Conservation (phyloP, 192 early-diverging fungal species). For the Umbelopsis sp. region DNA sequence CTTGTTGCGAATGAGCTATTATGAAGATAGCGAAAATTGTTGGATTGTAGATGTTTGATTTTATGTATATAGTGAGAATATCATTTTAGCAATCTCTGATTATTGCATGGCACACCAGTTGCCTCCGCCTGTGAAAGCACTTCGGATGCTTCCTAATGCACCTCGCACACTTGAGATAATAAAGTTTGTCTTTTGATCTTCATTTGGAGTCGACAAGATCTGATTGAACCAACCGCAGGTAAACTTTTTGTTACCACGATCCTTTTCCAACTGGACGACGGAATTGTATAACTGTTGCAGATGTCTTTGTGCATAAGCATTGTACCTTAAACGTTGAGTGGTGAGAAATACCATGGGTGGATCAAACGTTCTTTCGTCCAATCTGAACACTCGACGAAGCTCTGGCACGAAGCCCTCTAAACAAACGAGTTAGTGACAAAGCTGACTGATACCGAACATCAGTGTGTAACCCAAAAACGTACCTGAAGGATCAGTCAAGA, state of each 20-base stretch:
- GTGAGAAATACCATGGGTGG: slow-evolving; percentile 53
- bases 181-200: slow-evolving; percentile 48
- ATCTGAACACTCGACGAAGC: slow-evolving; percentile 46
- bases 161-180: slow-evolving; percentile 48
- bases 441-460: neutral
- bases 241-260: slow-evolving; percentile 44
- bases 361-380: slow-evolving; percentile 35
- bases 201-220: slow-evolving; percentile 41
- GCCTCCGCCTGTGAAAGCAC: neutral
- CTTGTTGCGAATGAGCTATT: too few relatives aligned
- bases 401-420: slow-evolving; percentile 53
- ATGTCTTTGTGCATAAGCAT: slow-evolving; percentile 47
- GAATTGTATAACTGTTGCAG: slow-evolving; percentile 51
- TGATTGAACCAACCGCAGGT: slow-evolving; percentile 52
- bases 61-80: neutral
- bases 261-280: slow-evolving; percentile 42
- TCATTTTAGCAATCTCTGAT: neutral
- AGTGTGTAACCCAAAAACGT: neutral
- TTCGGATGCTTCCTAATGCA: slow-evolving; percentile 16
- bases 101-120: slow-evolving; percentile 16
- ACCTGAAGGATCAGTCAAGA: slow-evolving; percentile 40
- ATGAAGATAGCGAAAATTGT: too few relatives aligned
- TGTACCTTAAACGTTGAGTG: slow-evolving; percentile 46
- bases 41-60: too few relatives aligned
- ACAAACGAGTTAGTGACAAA: neutral